Percentiles rank a stretch among this genome's conserved stretches.
These are phyloP conservation scores for Rosa rugosa DNA, from an alignment of 306 rosid species.

Conservation along the genomic window DNA sequence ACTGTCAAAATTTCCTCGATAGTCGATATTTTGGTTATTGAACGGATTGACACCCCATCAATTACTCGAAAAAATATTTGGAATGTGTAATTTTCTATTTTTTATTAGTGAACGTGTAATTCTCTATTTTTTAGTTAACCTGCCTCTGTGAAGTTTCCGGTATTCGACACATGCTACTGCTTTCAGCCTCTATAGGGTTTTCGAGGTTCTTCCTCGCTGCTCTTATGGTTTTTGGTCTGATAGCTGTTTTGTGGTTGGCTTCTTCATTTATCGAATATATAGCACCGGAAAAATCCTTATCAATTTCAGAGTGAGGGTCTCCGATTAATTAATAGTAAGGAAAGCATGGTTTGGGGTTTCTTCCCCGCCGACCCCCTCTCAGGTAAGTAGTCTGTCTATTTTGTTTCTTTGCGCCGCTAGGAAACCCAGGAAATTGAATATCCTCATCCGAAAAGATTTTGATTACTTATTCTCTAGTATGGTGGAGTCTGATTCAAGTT, in stretches of 20 bases:
- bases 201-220: too few relatives aligned
- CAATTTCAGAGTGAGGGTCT: not conserved
- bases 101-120: too few relatives aligned
- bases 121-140: too few relatives aligned
- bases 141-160: too few relatives aligned
- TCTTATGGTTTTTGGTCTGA: too few relatives aligned
- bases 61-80: too few relatives aligned
- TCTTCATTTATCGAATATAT: not conserved
- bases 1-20: too few relatives aligned
- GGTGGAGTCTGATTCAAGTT: not conserved
- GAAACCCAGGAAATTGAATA: not conserved
- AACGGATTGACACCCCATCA: too few relatives aligned
- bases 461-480: not conserved
- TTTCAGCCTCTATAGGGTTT: too few relatives aligned
- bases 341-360: conserved; percentile 85
- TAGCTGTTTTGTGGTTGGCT: not conserved
- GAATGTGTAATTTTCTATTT: too few relatives aligned
- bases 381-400: conserved; percentile 31
- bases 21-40: too few relatives aligned
- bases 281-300: not conserved
- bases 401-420: not conserved
- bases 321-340: not conserved
- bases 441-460: not conserved
- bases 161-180: too few relatives aligned
- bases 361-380: conserved; percentile 70